These are phyloP conservation scores for Meyerozyma guilliermondii DNA, from an alignment of 1,139 yeast genomes.

Conservation along the genomic window DNA sequence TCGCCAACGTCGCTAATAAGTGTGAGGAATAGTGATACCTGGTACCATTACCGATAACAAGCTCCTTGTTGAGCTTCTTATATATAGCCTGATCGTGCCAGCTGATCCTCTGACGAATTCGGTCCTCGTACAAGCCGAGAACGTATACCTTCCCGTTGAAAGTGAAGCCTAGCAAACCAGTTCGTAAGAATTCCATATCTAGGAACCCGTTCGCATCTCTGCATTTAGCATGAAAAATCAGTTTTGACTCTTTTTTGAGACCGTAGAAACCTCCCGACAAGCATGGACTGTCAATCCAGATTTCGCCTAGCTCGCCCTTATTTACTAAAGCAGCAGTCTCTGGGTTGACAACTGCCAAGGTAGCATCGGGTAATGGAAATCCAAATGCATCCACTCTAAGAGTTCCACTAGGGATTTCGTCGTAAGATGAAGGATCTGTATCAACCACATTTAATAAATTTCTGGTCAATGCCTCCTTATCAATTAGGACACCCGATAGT, in stretches of 20 bases:
- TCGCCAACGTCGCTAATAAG: slow-evolving; percentile 71
- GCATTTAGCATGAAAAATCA: slow-evolving; percentile 79
- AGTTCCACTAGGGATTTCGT: slow-evolving; percentile 44
- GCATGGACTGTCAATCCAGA: slow-evolving; percentile 93
- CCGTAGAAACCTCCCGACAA: slow-evolving; percentile 89
- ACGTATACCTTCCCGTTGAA: slow-evolving; percentile 84
- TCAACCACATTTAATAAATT: slow-evolving; percentile 71
- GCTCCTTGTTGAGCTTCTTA: slow-evolving; percentile 25
- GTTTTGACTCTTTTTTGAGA: slow-evolving; percentile 58
- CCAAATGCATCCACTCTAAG: slow-evolving; percentile 90
- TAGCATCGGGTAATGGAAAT: slow-evolving; percentile 89
- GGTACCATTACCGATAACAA: slow-evolving; percentile 34
- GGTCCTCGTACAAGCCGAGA: slow-evolving; percentile 85
- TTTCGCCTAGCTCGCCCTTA: slow-evolving; percentile 86
- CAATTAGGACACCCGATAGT: slow-evolving; percentile 69
- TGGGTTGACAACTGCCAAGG: slow-evolving; percentile 90
- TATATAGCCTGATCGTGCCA: slow-evolving; percentile 53
- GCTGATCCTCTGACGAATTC: slow-evolving; percentile 72
- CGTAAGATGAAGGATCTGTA: slow-evolving; percentile 52
- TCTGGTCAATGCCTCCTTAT: slow-evolving; percentile 73
- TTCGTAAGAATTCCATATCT: slow-evolving; percentile 78
- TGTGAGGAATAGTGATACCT: slow-evolving; percentile 85
- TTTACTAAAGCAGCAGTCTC: slow-evolving; percentile 69
- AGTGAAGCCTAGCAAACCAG: slow-evolving; percentile 86
- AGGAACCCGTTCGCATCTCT: slow-evolving; percentile 62